These are phyloP conservation scores for Suhomyces canberraensis DNA, from an alignment of 805 yeast species.

Conservation along the genomic window DNA sequence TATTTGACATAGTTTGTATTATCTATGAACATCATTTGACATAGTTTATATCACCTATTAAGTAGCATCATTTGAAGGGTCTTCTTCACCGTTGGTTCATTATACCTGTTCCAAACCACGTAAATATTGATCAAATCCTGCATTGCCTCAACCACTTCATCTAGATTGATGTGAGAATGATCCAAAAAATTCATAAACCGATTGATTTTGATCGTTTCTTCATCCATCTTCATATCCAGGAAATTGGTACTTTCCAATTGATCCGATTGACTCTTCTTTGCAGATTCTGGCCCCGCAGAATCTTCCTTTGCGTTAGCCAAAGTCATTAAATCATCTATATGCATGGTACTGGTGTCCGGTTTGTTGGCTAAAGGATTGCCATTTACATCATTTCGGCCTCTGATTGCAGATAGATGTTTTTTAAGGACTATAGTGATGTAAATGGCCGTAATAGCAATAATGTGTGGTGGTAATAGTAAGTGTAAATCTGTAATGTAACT, in stretches of 20 bases:
- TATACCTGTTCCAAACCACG: conserved; percentile 83
- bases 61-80: conserved; percentile 43
- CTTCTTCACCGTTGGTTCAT: conserved; percentile 58
- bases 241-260: conserved; percentile 10
- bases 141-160: conserved; percentile 73
- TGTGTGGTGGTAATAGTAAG: conserved; percentile 82
- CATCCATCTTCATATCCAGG: conserved; percentile 29
- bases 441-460: conserved; percentile 77
- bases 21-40: no score
- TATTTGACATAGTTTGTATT: no score
- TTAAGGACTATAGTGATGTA: conserved; percentile 70
- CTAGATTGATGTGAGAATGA: conserved; percentile 70
- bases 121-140: conserved; percentile 82
- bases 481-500: conserved; percentile 85
- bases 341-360: conserved; percentile 17
- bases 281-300: background rate
- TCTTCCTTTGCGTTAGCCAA: conserved; percentile 11
- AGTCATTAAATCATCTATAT: conserved; percentile 37
- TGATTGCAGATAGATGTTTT: conserved; percentile 27
- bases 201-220: conserved; percentile 47
- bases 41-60: conserved; percentile 21
- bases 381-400: conserved; percentile 10
- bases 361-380: conserved; percentile 6
- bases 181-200: conserved; percentile 66
- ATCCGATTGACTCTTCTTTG: background rate